phyloP scores from a whole-genome alignment of 768 basidiomycete species.

The Podaxis pistillaris region DNA sequence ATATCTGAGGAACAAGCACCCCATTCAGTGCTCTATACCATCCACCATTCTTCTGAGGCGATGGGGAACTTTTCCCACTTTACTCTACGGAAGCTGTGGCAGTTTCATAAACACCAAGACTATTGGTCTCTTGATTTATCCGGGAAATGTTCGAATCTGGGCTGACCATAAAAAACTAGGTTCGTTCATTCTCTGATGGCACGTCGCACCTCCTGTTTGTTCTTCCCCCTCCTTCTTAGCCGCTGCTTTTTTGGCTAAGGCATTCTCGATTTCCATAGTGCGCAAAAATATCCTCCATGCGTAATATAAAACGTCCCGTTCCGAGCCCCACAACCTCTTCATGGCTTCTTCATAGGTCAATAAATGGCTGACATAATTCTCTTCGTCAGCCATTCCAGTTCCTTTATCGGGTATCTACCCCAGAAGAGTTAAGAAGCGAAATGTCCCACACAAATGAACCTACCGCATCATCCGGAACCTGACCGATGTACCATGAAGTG shows the following conservation, averaged over 20 bases:
- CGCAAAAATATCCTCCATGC: constrained; percentile 36
- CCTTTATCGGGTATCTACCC: constrained; percentile 41
- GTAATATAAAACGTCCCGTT: constrained; percentile 34
- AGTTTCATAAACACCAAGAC: background rate
- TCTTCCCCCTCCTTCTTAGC: background rate
- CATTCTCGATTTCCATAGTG: constrained; percentile 19
- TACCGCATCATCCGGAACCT: constrained; percentile 52
- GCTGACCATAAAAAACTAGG: background rate
- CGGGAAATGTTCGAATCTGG: background rate
- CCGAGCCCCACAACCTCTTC: constrained; percentile 24
- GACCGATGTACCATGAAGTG: constrained; percentile 53
- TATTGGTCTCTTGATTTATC: background rate
- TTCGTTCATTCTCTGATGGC: background rate
- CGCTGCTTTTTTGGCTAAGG: background rate
- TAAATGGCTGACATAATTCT: constrained; percentile 43
- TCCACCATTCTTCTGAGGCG: background rate
- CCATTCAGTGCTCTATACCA: background rate
- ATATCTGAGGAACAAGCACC: too few species aligned
- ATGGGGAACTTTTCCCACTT: background rate
- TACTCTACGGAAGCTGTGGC: background rate
- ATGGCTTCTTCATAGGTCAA: constrained; percentile 44
- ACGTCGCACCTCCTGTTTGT: background rate
- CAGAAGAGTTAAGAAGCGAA: background rate
- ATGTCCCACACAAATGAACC: constrained; percentile 18
- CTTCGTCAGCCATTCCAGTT: constrained; percentile 61